These are phyloP conservation scores for Candida jianshihensis DNA, from an alignment of 805 yeast species.

Conservation along the genomic window DNA sequence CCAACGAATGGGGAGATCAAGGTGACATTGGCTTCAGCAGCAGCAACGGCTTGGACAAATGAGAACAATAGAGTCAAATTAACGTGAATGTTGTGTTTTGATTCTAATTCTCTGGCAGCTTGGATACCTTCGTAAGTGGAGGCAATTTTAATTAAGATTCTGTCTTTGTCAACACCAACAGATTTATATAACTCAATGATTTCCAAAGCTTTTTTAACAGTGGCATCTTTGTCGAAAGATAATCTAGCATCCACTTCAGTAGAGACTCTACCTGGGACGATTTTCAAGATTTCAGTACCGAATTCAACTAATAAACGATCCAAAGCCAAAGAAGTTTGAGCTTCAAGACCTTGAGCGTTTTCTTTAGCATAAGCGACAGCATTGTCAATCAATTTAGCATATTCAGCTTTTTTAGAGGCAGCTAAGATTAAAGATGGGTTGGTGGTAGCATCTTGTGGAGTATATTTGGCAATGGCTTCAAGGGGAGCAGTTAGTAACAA, in stretches of 20 bases:
- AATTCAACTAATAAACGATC: conserved; percentile 93
- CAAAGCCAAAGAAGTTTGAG: conserved; percentile 74
- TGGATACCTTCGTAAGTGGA: conserved; percentile 99
- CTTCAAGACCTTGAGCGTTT: conserved; percentile 50
- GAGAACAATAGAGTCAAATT: conserved; percentile 95
- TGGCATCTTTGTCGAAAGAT: conserved; percentile 91
- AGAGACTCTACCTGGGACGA: conserved; percentile 98
- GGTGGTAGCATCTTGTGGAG: conserved; percentile 99
- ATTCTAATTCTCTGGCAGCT: conserved; percentile 94
- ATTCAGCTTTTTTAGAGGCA: conserved; percentile 85
- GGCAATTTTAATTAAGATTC: conserved; percentile 93
- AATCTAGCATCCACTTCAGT: conserved; percentile 99
- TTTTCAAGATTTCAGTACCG: conserved; percentile 85
- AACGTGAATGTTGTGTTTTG: conserved; percentile 84
- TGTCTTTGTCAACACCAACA: conserved; percentile 79
- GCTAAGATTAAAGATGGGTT: conserved; percentile 97
- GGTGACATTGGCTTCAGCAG: conserved; percentile 96
- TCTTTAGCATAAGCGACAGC: conserved; percentile 83
- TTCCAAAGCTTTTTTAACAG: conserved; percentile 88
- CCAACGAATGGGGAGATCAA: conserved; percentile 98
- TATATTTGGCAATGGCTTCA: conserved; percentile 90
- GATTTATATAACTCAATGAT: conserved; percentile 82
- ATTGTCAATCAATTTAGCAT: conserved; percentile 81
- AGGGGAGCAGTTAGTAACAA: no score
- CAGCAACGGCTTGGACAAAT: conserved; percentile 95